Base-by-base conservation (phyloP, 2,329 filamentous ascomycete genomes). In the Cadophora gregata region DNA sequence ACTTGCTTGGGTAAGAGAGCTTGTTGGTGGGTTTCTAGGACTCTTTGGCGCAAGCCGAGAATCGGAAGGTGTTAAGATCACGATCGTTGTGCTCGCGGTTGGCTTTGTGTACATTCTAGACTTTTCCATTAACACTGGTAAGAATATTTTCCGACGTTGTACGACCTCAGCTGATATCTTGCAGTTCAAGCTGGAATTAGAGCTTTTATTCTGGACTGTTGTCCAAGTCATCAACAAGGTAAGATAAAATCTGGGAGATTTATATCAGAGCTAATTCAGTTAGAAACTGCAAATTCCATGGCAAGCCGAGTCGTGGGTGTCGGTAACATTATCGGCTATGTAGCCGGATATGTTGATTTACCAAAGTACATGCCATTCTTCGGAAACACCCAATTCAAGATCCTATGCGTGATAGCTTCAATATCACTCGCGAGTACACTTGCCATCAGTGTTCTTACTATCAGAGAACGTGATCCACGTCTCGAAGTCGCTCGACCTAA, bases 181-280 rank as follows among this genome's bases (percentile, higher is more conserved):
- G 36, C 24, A 86, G 93, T 98, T 38, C 95, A 98, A 85, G 95
- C 96, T 59, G 92, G 89, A 4, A 92, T 97, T 75, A 87, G 94
- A 71, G 93, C 94, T 27, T 97, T 96, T 77, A 97, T 98, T 63
- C 92, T 97, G 27, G 95, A 98, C 76, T 95, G 93, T 75, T 92
- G 93, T 0, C 96, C 96, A 0, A 88, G 92, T 1, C 94, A 97
- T 75, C 95, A 98, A 78, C 95, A 98, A 80, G 82, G 81, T 82
- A 70, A 70, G 77, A 27, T 27, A n/a, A 8, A 2, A 16, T 65
- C 36, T 21, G 3, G 24, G 36, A 36, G 9, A 5, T 12, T 25
- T 47, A 0, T 10, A 24, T 36, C 21, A 27, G 36, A 45, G 38
- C 65, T 65, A 64, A 67, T 29, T 47, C 3, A 27, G 31, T 33